Evolutionary conservation across 1,284 basidiomycete species (phyloP).

Genomic region (Crepidotus sp.): DNA sequence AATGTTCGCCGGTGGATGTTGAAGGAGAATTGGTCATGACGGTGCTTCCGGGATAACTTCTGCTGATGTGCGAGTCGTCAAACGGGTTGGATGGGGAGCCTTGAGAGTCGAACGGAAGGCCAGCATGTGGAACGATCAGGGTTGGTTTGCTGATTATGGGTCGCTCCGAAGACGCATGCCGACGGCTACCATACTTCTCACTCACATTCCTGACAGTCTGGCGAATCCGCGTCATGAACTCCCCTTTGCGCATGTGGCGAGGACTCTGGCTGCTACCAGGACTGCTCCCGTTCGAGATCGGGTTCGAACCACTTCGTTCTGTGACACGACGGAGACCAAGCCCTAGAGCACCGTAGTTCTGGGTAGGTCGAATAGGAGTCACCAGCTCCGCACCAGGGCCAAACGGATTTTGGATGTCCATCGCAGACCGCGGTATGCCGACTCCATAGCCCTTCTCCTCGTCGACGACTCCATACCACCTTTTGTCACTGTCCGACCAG

Average conservation of each 20-base stretch:
- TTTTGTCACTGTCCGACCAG: constrained; percentile 54
- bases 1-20: constrained; percentile 50
- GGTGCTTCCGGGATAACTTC: constrained; percentile 38
- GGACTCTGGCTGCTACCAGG: constrained; percentile 30
- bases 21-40: constrained; percentile 50
- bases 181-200: constrained; percentile 39
- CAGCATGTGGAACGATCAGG: constrained; percentile 24
- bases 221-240: constrained; percentile 53
- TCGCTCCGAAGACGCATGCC: constrained; percentile 26
- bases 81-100: constrained; percentile 29
- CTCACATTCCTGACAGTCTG: constrained; percentile 60
- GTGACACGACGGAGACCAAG: constrained; percentile 41
- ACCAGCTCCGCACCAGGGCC: constrained; percentile 20
- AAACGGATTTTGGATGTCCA: constrained; percentile 24
- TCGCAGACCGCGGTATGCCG: constrained; percentile 17
- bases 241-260: constrained; percentile 55
- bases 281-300: constrained; percentile 21
- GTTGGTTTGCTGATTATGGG: constrained; percentile 48
- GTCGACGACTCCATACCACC: constrained; percentile 52
- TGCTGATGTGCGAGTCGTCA: constrained; percentile 30
- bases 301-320: constrained; percentile 30
- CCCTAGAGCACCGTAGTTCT: constrained; percentile 34
- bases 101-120: constrained; percentile 9
- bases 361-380: constrained; percentile 13
- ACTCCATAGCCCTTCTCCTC: constrained; percentile 25